A percentile compares a stretch with the other conserved stretches of the same genome.
Evolutionary conservation across 2,329 filamentous ascomycete species (phyloP).

Genomic region (Grosmannia penicillata): DNA sequence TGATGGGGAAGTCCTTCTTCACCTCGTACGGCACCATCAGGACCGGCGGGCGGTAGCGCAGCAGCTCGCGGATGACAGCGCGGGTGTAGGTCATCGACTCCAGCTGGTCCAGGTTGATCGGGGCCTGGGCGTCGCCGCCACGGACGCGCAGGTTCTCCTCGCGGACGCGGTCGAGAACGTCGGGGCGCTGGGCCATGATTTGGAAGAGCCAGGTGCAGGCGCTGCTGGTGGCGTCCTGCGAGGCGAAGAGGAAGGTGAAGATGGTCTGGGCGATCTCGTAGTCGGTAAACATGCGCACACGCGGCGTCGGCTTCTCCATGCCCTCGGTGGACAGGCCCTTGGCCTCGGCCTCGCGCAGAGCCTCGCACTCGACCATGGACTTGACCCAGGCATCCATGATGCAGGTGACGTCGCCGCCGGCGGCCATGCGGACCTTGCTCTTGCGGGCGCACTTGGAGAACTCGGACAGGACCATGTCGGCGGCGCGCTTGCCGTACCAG

Average conservation of each 20-base stretch:
- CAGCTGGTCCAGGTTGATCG: slow-evolving; percentile 68
- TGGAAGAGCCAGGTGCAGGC: slow-evolving; percentile 94
- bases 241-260: slow-evolving; percentile 94
- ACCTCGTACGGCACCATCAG: slow-evolving; percentile 92
- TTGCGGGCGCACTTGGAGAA: slow-evolving; percentile 88
- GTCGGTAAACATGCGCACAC: slow-evolving; percentile 78
- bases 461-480: slow-evolving; percentile 80
- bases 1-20: slow-evolving; percentile 92
- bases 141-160: slow-evolving; percentile 75
- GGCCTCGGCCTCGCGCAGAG: slow-evolving; percentile 64
- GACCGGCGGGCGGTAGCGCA: slow-evolving; percentile 90
- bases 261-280: slow-evolving; percentile 86
- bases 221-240: slow-evolving; percentile 90
- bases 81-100: slow-evolving; percentile 84
- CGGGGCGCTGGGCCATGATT: slow-evolving; percentile 83
- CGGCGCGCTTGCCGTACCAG: slow-evolving; percentile 93
- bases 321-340: slow-evolving; percentile 53
- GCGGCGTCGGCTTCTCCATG: slow-evolving; percentile 64
- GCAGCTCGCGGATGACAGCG: slow-evolving; percentile 77
- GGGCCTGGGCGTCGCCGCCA: slow-evolving; percentile 56
- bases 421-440: slow-evolving; percentile 81
- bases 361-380: slow-evolving; percentile 72
- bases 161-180: slow-evolving; percentile 75
- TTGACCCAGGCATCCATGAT: slow-evolving; percentile 95
- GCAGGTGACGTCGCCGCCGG: slow-evolving; percentile 73